phyloP scores from a whole-genome alignment of 1,284 basidiomycete genomes.

The Somion occarium region DNA sequence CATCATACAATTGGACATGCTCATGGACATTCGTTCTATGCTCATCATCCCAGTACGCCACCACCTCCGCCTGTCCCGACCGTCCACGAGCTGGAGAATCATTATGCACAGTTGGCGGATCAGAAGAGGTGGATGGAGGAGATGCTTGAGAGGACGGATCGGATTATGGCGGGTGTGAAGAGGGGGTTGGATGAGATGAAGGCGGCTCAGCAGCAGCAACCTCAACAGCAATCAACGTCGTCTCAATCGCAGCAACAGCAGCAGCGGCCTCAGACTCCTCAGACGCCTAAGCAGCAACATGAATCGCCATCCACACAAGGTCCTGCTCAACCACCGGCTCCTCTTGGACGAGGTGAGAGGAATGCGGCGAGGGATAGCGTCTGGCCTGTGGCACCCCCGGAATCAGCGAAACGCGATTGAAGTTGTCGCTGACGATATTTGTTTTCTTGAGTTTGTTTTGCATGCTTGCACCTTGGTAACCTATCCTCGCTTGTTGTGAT shows the following conservation, averaged over 20 bases:
- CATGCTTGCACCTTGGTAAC: no score
- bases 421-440: no score
- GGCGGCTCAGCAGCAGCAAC: conserved; percentile 15
- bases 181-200: conserved; percentile 71
- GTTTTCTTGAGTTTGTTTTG: no score
- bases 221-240: conserved; percentile 5
- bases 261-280: conserved; percentile 11
- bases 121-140: conserved; percentile 61
- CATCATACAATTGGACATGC: background rate
- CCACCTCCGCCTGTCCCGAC: conserved; percentile 40
- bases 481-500: no score
- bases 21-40: conserved; percentile 17
- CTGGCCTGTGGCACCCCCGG: conserved; percentile 30
- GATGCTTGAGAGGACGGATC: conserved; percentile 67
- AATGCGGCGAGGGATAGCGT: conserved; percentile 26
- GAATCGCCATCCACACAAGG: no score
- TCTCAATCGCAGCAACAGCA: conserved; percentile 7
- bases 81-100: conserved; percentile 58
- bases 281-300: conserved; percentile 2
- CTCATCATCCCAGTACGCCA: conserved; percentile 16
- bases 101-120: conserved; percentile 58
- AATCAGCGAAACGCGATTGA: conserved; percentile 23
- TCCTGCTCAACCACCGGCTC: background rate
- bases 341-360: conserved; percentile 24
- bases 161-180: conserved; percentile 64